These are phyloP conservation scores for Millerago galiae DNA, from an alignment of 805 yeast genomes.

Conservation along the genomic window DNA sequence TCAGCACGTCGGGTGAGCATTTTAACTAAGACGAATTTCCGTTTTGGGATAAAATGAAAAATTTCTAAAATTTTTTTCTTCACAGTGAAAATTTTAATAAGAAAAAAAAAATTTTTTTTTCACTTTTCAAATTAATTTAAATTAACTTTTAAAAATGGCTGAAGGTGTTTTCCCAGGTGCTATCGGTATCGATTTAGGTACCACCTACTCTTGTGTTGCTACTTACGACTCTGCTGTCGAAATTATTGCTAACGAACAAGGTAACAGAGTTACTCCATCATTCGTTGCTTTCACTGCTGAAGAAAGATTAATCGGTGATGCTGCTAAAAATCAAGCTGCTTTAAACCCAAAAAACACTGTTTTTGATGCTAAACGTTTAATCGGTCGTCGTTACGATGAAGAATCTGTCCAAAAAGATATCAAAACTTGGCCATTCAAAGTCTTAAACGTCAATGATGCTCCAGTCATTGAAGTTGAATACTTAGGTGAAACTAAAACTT, in stretches of 20 bases:
- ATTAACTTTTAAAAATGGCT: slow-evolving; percentile 53
- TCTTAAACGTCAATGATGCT: slow-evolving; percentile 55
- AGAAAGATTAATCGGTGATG: slow-evolving; percentile 77
- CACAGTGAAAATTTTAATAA: slow-evolving; percentile 18
- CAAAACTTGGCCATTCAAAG: slow-evolving; percentile 85
- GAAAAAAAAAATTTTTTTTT: slow-evolving; percentile 12
- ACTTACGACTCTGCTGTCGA: slow-evolving; percentile 72
- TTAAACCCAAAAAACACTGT: slow-evolving; percentile 72
- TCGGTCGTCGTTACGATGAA: slow-evolving; percentile 73
- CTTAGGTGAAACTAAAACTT: slow-evolving; percentile 61
- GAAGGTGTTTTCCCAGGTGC: slow-evolving; percentile 99
- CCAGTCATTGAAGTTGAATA: slow-evolving; percentile 67
- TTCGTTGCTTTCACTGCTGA: slow-evolving; percentile 75
- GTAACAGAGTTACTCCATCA: slow-evolving; percentile 81
- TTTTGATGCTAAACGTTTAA: slow-evolving; percentile 78
- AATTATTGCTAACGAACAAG: slow-evolving; percentile 77
- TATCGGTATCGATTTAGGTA: slow-evolving; percentile 98
- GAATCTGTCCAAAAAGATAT: slow-evolving; percentile 79
- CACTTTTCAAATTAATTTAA: slow-evolving; percentile 6
- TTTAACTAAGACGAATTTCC: slow-evolving; percentile 8
- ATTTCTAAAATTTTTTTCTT: slow-evolving; percentile 10
- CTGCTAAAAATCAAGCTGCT: slow-evolving; percentile 81
- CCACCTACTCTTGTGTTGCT: slow-evolving; percentile 78
- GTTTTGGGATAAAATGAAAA: slow-evolving; percentile 1
- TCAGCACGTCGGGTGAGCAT: slow-evolving; percentile 14